Base-by-base conservation (phyloP, 192 early-diverging fungal genomes). In the Geosiphon pyriformis region DNA sequence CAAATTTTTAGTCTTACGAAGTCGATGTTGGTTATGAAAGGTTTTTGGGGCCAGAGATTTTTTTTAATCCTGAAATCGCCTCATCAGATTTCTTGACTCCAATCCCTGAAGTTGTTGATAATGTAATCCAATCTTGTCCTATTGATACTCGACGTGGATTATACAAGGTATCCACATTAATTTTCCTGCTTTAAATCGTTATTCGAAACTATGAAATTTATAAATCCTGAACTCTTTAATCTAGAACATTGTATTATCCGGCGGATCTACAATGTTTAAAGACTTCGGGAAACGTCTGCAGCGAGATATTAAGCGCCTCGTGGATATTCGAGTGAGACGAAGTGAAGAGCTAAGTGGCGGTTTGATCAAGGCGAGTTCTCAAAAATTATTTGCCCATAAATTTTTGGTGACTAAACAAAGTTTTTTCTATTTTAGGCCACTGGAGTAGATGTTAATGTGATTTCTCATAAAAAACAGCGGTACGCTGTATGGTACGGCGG, bases 401-500 rank as follows among this genome's bases (percentile, higher is more conserved):
- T 31, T 26, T n/a, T n/a, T n/a, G n/a, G n/a, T n/a, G n/a, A n/a
- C n/a, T n/a, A n/a, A n/a, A n/a, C n/a, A 60, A 58, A 42, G 6
- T 15, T 42, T 42, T 42, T 10, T 42, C 6, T 10, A 42, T 73
- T 78, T 67, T 80, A 89, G 78, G 83, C 90, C 18, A 89, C 82
- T 50, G 85, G 87, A 30, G 92, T 99, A 71, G 95, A 97, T 30
- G 96, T 99, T 51, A 96, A 94, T 69, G 96, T 99, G 42, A 83
- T 99, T 32, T 86, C 88, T n/a, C 95, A 99, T 86, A 94, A 94
- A 86, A 94, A 92, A 77, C 96, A 98, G 76, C 86, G 96, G 50
- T 91, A 98, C 70, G 96, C 96, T n/a, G 96, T 98, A 22, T 98
- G 96, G 96, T 97, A 91, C 74, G 96, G 96, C 67, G 96, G 94